phyloP scores from a whole-genome alignment of 1,284 basidiomycete genomes.

The Moesziomyces globuligerus region DNA sequence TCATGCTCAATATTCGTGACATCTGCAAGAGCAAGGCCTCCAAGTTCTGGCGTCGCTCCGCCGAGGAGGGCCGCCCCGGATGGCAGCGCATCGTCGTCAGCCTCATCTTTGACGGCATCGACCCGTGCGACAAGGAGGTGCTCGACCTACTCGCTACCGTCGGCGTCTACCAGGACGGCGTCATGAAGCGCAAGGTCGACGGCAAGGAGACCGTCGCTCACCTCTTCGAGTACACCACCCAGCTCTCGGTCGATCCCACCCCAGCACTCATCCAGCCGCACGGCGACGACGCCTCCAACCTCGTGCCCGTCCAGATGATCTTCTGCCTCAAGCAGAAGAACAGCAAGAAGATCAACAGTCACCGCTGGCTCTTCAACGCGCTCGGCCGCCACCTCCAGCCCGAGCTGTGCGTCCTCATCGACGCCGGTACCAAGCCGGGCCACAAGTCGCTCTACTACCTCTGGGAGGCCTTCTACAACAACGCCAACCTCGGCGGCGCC shows the following conservation, averaged over 20 bases:
- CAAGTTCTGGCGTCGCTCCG: conserved; percentile 77
- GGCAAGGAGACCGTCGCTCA: conserved; percentile 85
- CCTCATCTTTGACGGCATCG: conserved; percentile 89
- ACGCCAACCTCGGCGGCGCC: conserved; percentile 63
- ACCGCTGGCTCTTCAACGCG: conserved; percentile 96
- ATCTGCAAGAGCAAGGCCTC: conserved; percentile 95
- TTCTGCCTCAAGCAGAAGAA: conserved; percentile 96
- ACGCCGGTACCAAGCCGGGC: conserved; percentile 67
- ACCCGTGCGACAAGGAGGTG: conserved; percentile 86
- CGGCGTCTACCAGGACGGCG: conserved; percentile 73
- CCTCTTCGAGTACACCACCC: conserved; percentile 79
- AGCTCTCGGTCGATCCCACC: conserved; percentile 79
- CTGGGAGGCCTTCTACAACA: conserved; percentile 67
- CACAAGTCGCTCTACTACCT: conserved; percentile 64
- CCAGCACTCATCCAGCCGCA: conserved; percentile 91
- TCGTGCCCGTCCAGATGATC: conserved; percentile 94
- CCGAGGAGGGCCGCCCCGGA: conserved; percentile 78
- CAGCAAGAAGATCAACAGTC: conserved; percentile 74
- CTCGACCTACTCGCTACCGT: conserved; percentile 68
- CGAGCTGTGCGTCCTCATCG: conserved; percentile 64
- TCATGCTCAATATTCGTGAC: conserved; percentile 98
- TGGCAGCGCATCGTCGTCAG: conserved; percentile 93
- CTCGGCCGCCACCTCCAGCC: conserved; percentile 77
- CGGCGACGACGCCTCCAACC: conserved; percentile 79
- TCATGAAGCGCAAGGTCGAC: conserved; percentile 92